Base-by-base conservation (phyloP, 306 rosid species). In the Sindora glabra region DNA sequence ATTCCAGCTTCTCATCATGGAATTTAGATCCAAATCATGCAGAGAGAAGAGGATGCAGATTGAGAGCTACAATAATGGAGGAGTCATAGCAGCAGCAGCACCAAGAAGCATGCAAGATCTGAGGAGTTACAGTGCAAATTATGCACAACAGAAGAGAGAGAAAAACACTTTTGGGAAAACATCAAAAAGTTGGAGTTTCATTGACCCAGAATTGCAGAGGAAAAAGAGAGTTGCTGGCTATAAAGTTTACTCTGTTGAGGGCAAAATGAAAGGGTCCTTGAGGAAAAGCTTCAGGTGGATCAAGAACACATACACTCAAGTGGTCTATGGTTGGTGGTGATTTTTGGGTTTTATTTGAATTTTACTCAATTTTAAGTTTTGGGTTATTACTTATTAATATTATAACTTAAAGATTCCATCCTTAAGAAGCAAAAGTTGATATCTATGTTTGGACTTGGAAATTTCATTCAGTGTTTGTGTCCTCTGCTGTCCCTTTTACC, bases 201-300 rank as follows among this genome's bases (percentile, higher is more conserved):
- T 22, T 75, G 97, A 90, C 7, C 89, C 96, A 12, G 96, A 90
- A 26, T 72, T 90, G 85, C 96, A 85, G 64, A 90, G 97, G 77
- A 90, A 90, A 76, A 90, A 83, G 53, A 81, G 97, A 52, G 91
- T 90, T 19, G 97, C 91, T 48, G 85, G 97, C 2, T 90, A 90
- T 56, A 90, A 87, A 65, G 78, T 86, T 12, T 90, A 90, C 50
- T n/a, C 83, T 50, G 91, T 84, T 10, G 96, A 90, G 62, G 96
- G 87, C n/a, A 90, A 84, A 75, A 82, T 90, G 96, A 90, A 90
- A 67, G 97, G 95, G 14, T 84, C 96, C 18, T 55, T 87, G 2
- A 79, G 76, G 50, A 90, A 85, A 73, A 87, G 97, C 72, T 78
- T 87, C 37, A 81, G 70, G 54, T 87, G 97, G 97, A 81, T 90